Base-by-base conservation (phyloP, 2,329 filamentous ascomycete species). In the Alternaria solani region DNA sequence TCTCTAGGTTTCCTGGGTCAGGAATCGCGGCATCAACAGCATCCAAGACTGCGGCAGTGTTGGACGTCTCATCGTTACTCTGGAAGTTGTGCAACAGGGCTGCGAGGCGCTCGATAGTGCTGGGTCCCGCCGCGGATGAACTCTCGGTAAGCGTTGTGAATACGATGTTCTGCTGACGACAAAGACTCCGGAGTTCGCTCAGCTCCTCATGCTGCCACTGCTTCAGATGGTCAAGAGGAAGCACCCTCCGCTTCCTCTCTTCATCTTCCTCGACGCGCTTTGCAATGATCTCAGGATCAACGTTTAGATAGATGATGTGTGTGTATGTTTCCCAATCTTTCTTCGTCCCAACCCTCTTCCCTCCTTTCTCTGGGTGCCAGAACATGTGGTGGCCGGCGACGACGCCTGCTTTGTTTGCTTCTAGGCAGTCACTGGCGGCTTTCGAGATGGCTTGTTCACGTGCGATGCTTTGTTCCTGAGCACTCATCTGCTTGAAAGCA, bases 361-460 rank as follows among this genome's bases (percentile, higher is more conserved):
- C 73, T 12, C 66, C 55, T 0, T 79, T 64, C 1, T 70, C 70
- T 26, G 83, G 77, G 0, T 65, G 5, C 84, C 85, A 88, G 64
- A 89, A 84, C 76, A 84, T 85, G 67, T 80, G 83, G 68, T 90
- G 85, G 0, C 86, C 86, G 3, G 84, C 75, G 3, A 89, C 83
- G 3, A 90, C 66, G 1, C 73, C 86, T 5, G 73, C 62, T 58
- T 73, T 76, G 0, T 75, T 68, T 9, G 48, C 79, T 0, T 65
- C 12, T 2, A 55, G 44, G 55, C 82, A 84, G 7, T 81, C 62
- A 0, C 78, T 46, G 23, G 61, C 38, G 48, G 89, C 84, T 0
- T 14, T 64, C 1, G 78, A 51, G 51, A 89, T 87, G 4, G 85
- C 85, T 36, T 57, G 52, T 36, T 28, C 34, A 20, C 43, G 30